Base-by-base conservation (phyloP, 768 basidiomycete genomes). In the Boletus rex-veris region DNA sequence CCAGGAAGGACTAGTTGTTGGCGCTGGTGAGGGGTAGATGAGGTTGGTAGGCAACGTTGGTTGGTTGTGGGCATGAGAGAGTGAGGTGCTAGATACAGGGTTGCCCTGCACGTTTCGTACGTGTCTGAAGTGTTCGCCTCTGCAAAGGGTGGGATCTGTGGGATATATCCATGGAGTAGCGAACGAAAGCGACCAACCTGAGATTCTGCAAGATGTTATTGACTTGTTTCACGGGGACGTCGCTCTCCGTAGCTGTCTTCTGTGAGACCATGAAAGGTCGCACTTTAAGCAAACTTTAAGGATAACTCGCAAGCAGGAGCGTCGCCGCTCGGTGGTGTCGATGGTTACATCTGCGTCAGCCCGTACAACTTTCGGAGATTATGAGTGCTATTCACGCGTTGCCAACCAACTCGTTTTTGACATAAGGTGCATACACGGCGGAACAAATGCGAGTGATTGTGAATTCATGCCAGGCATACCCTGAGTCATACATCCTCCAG, bases 121-220 rank as follows among this genome's bases (percentile, higher is more conserved):
- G 56, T 80, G 88, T 49, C 86, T 77, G 53, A 84, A 88, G 40
- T 89, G 83, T 65, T 90, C 88, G 10, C 85, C 87, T 64, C 87
- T 89, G 54, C 4, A 30, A 39, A 46, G 4, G 35, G 12, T 19
- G 21, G 6, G 24, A 24, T 24, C 24, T 24, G 24, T 24, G 24
- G 24, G 19, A 50, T 24, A 21, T 26, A 5, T 39, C n/a, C 15
- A 28, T 35, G 28, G 7, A n/a, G 26, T 5, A 15, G n/a, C 10
- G n/a, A 28, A 50, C 18, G 43, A 19, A 38, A 18, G n/a, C 14
- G 42, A 45, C 69, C 45, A 7, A 63, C 69, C 69, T 62, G 8
- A 71, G 64, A 21, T 54, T 66, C 38, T 58, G 67, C 44, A 71
- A 40, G 54, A 71, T 63, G 35, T 52, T 48, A 16, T 68, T 71